A percentile compares a stretch with the other conserved stretches of the same genome.
Conservation (phyloP, 2,329 filamentous ascomycete species). For the Fusarium xyrophilum region DNA sequence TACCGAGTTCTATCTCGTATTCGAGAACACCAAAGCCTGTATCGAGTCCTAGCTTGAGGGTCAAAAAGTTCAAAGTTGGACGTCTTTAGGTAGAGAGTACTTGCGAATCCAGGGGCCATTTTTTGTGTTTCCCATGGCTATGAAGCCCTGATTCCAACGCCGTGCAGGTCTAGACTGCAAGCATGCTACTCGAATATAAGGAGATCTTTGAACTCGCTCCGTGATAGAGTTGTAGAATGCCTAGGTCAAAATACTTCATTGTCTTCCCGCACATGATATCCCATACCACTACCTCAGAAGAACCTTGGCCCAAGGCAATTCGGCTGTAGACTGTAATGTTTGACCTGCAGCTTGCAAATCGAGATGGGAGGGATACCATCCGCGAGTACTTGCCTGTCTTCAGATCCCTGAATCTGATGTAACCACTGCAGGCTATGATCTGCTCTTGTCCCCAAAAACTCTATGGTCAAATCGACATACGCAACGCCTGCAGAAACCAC, state of each 20-base stretch:
- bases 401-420: rapidly evolving
- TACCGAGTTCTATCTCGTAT: rapidly evolving
- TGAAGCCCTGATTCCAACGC: no score
- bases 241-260: rapidly evolving
- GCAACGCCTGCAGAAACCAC: rapidly evolving
- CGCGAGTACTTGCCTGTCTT: rapidly evolving
- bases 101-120: rapidly evolving
- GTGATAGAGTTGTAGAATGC: rapidly evolving
- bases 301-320: rapidly evolving
- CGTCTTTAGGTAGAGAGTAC: rapidly evolving
- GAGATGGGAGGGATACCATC: no score
- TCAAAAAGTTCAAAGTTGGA: rapidly evolving
- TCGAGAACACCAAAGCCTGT: rapidly evolving
- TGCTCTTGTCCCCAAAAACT: neutral
- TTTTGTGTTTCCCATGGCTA: neutral
- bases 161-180: no score
- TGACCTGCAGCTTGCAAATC: no score
- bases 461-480: neutral
- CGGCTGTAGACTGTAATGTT: neutral
- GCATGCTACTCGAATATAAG: rapidly evolving
- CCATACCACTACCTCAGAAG: rapidly evolving
- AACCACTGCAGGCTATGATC: rapidly evolving
- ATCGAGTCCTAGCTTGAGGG: rapidly evolving
- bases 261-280: rapidly evolving
- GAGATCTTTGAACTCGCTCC: rapidly evolving